Evolutionary conservation across 306 rosid species (phyloP), one percentile per base, ranked within the genome.

Genomic region (Lagenaria siceraria): DNA sequence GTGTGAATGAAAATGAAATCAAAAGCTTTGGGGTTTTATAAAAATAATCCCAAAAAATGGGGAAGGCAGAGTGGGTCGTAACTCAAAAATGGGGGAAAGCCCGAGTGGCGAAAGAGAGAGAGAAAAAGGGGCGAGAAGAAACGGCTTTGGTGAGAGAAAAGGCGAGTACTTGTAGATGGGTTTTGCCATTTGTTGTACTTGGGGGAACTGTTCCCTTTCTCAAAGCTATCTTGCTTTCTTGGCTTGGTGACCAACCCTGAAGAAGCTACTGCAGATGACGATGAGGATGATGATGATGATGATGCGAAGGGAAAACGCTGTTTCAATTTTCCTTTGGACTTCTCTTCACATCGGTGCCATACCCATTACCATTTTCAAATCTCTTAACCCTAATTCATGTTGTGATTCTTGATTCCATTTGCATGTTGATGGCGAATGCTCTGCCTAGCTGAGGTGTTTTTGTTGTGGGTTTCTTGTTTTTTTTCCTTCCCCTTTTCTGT

Each of bases 71-170:
- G 87, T 82, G 80, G 86, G 52, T 46, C 52, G 52, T 46, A 49
- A 25, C 80, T 84, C 90, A 87, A 87, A 87, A 71, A 71, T 86
- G 90, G 83, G 80, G 74, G 84, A 51, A 79, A 60, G 27, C 81
- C 65, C 51, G 82, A 58, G 82, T 75, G 82, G 80, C 82, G 82
- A 81, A 4, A 24, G 77, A 55, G 88, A 46, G 9, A 82, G 83
- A 86, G 69, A 36, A 24, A 75, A 46, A 35, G 49, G 48, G 49
- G 58, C 46, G 72, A 36, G 72, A 36, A 36, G 46, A 76, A 58
- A 71, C 56, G 58, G 58, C 29, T 64, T 25, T 59, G 60, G 74
- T 64, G 81, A 63, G 74, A 36, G 46, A 76, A 53, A 71, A 48
- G 58, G 58, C 52, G 75, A 46, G 55, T 22, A 7, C 71, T 46